phyloP scores from a whole-genome alignment of 2,329 filamentous ascomycete species.

The Aspergillus caelatus region DNA sequence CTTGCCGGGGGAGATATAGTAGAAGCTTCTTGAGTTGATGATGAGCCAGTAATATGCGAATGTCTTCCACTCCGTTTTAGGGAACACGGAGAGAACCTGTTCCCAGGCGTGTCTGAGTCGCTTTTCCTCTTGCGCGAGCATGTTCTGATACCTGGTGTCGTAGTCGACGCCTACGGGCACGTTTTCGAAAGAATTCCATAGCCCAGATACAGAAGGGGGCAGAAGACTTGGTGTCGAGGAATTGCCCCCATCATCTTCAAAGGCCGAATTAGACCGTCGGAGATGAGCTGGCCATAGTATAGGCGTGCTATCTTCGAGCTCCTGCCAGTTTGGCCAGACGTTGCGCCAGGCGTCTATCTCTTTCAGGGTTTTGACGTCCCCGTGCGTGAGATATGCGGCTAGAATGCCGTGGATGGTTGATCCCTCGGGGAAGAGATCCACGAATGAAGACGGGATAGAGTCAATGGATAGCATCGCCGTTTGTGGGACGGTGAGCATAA shows the following conservation, averaged over 20 bases:
- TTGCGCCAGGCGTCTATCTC: slow-evolving; percentile 63
- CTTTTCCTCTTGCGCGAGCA: slow-evolving; percentile 53
- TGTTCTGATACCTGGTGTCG: slow-evolving; percentile 36
- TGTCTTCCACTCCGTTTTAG: slow-evolving; percentile 39
- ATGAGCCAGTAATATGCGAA: slow-evolving; percentile 61
- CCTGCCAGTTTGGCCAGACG: slow-evolving; percentile 65
- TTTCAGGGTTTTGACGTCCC: slow-evolving; percentile 44
- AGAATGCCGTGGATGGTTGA: slow-evolving; percentile 71
- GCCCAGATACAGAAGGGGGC: slow-evolving; percentile 40
- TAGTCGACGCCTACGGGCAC: slow-evolving; percentile 28
- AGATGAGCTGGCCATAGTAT: slow-evolving; percentile 55
- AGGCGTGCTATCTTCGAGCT: slow-evolving; percentile 63
- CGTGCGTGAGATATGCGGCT: slow-evolving; percentile 65
- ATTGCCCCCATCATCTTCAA: slow-evolving; percentile 8
- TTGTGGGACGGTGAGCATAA: slow-evolving; percentile 66
- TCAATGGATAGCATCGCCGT: slow-evolving; percentile 64
- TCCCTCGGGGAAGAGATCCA: slow-evolving; percentile 54
- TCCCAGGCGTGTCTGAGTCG: slow-evolving; percentile 58
- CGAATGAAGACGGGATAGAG: slow-evolving; percentile 59
- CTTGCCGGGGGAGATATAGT: slow-evolving; percentile 51
- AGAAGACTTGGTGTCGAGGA: slow-evolving; percentile 26
- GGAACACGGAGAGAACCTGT: slow-evolving; percentile 43
- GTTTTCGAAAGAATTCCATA: slow-evolving; percentile 35
- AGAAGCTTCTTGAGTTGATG: slow-evolving; percentile 62
- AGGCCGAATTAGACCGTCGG: slow-evolving; percentile 38